These are phyloP conservation scores for Sugiyamaella novakii DNA, from an alignment of 1,139 yeast species.

Conservation along the genomic window DNA sequence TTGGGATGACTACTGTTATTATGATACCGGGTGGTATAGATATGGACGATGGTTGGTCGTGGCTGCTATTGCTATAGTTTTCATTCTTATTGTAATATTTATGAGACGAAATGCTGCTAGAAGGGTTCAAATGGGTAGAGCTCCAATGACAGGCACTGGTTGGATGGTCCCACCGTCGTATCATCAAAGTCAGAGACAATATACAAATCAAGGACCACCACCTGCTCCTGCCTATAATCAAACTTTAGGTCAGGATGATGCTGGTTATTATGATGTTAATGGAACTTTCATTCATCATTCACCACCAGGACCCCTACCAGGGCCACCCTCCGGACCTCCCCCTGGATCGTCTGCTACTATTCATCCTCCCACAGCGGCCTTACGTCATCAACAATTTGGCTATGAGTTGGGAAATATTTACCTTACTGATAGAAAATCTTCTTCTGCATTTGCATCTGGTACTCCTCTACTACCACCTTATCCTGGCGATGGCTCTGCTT, in stretches of 20 bases:
- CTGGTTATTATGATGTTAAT: slow-evolving; percentile 74
- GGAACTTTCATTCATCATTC: slow-evolving; percentile 55
- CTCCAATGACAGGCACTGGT: slow-evolving; percentile 78
- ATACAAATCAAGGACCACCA: slow-evolving; percentile 39
- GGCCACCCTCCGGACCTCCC: slow-evolving; percentile 23
- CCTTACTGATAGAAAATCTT: slow-evolving; percentile 9
- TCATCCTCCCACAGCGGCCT: slow-evolving; percentile 7
- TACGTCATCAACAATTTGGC: slow-evolving; percentile 5
- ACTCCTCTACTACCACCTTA: background rate
- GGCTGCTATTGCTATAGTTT: slow-evolving; percentile 50
- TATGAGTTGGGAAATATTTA: slow-evolving; percentile 8
- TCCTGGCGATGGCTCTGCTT: background rate
- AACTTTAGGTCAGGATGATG: slow-evolving; percentile 63
- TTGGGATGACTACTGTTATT: slow-evolving; percentile 11
- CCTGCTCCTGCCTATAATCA: slow-evolving; percentile 46
- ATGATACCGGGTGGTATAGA: slow-evolving; percentile 32
- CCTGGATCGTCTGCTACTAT: slow-evolving; percentile 2
- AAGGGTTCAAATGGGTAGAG: slow-evolving; percentile 61
- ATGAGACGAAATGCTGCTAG: slow-evolving; percentile 53
- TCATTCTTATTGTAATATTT: slow-evolving; percentile 54
- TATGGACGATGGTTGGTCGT: slow-evolving; percentile 56
- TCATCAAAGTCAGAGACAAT: slow-evolving; percentile 66
- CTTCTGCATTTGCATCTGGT: slow-evolving; percentile 1
- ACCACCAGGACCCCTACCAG: slow-evolving; percentile 29
- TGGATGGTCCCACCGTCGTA: slow-evolving; percentile 96